Evolutionary conservation across 169 alveolate species (phyloP).

Genomic region (Eimeria falciformis): DNA sequence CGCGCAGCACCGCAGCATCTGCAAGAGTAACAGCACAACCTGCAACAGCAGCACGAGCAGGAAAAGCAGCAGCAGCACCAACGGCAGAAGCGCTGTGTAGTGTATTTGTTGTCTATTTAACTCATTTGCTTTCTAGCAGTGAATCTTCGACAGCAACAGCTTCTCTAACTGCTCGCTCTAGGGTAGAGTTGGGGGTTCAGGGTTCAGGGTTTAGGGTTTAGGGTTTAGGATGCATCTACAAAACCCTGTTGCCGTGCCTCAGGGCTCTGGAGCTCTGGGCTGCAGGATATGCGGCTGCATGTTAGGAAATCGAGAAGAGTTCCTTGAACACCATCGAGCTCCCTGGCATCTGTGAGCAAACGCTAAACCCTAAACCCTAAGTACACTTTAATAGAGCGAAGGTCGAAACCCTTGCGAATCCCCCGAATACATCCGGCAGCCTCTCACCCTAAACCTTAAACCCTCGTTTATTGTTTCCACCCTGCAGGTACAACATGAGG

Average conservation of each 20-base stretch:
- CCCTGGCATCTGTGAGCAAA: conserved; percentile 53
- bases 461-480: not conserved
- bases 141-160: too few relatives aligned
- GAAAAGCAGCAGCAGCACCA: not conserved
- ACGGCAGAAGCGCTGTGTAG: not conserved
- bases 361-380: not conserved
- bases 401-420: not conserved
- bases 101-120: too few relatives aligned
- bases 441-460: not conserved
- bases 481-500: conserved; percentile 66
- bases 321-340: conserved; percentile 49
- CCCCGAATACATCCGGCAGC: too few relatives aligned
- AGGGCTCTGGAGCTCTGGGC: conserved; percentile 8
- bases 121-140: too few relatives aligned
- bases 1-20: too few relatives aligned
- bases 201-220: not conserved
- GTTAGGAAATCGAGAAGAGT: conserved; percentile 11
- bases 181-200: too few relatives aligned
- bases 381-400: not conserved
- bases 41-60: conserved; percentile 10
- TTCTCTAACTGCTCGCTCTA: too few relatives aligned
- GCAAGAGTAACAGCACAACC: not conserved
- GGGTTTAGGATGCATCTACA: conserved; percentile 28
- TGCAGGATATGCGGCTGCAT: conserved; percentile 63
- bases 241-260: conserved; percentile 23